Percentiles rank a stretch among this genome's conserved stretches.
Conservation (phyloP, 345 rosid genomes). For the Arabis alpina region DNA sequence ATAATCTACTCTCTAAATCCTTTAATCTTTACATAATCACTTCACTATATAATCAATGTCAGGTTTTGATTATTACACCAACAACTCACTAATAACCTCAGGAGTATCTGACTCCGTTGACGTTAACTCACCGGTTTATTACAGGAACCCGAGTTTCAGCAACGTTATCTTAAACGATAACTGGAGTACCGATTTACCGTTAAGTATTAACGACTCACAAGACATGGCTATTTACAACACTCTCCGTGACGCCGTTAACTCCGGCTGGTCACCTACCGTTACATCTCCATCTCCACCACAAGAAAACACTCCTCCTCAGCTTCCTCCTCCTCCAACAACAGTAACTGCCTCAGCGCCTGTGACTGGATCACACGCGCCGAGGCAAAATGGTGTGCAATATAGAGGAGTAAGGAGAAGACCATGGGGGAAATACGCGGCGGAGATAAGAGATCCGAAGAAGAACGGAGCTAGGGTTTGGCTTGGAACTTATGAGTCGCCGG, state of each 20-base stretch:
- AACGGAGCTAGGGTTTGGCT: constrained; percentile 74
- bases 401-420: constrained; percentile 59
- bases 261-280: constrained; percentile 54
- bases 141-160: constrained; percentile 43
- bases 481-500: constrained; percentile 66
- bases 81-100: constrained; percentile 18
- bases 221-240: constrained; percentile 61
- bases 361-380: constrained; percentile 10
- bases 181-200: constrained; percentile 57
- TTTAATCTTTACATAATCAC: too few species aligned
- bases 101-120: neutral
- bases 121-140: constrained; percentile 18
- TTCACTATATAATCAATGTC: constrained; percentile 18
- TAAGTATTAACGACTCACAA: constrained; percentile 59
- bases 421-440: constrained; percentile 78
- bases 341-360: too few species aligned
- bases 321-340: too few species aligned
- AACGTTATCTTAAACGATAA: constrained; percentile 45
- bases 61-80: constrained; percentile 32
- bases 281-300: neutral
- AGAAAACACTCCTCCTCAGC: neutral
- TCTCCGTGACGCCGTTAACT: constrained; percentile 56
- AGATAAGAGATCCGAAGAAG: constrained; percentile 68
- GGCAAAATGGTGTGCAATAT: constrained; percentile 47
- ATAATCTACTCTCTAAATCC: too few species aligned